phyloP scores from a whole-genome alignment of 108 stramenopile species.

The Poteriospumella lacustris region DNA sequence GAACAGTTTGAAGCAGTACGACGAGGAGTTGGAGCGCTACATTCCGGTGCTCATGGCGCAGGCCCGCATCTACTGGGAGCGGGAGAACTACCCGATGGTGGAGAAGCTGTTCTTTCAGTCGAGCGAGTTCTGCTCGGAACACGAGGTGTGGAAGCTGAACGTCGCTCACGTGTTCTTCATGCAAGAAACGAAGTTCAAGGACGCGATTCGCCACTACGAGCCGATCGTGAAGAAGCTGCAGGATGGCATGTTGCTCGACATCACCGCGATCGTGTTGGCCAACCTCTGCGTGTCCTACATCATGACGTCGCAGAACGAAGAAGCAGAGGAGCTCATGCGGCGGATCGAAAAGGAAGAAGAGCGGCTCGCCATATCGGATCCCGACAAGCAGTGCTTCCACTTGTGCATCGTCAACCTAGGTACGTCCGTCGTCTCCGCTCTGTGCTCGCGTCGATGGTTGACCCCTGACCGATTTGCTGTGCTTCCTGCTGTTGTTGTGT shows the following conservation, averaged over 20 bases:
- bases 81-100: constrained; percentile 67
- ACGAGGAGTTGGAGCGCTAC: constrained; percentile 63
- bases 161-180: constrained; percentile 78
- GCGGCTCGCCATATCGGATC: constrained; percentile 45
- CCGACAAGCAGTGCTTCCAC: constrained; percentile 60
- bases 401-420: constrained; percentile 75
- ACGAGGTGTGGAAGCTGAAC: constrained; percentile 70
- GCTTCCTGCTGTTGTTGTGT: background rate
- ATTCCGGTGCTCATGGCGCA: constrained; percentile 72
- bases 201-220: constrained; percentile 74
- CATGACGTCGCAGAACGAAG: constrained; percentile 72
- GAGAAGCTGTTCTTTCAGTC: constrained; percentile 66
- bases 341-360: constrained; percentile 67
- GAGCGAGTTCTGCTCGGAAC: constrained; percentile 71
- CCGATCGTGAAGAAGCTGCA: constrained; percentile 53
- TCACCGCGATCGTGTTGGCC: constrained; percentile 72
- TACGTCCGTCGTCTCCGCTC: background rate
- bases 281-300: constrained; percentile 81
- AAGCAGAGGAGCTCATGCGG: constrained; percentile 76
- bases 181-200: constrained; percentile 66
- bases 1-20: constrained; percentile 54
- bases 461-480: too few species aligned
- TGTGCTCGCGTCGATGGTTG: background rate
- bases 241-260: constrained; percentile 56
- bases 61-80: constrained; percentile 76